phyloP scores from a whole-genome alignment of 192 early-diverging fungal genomes.

The Entrophospora sp. region DNA sequence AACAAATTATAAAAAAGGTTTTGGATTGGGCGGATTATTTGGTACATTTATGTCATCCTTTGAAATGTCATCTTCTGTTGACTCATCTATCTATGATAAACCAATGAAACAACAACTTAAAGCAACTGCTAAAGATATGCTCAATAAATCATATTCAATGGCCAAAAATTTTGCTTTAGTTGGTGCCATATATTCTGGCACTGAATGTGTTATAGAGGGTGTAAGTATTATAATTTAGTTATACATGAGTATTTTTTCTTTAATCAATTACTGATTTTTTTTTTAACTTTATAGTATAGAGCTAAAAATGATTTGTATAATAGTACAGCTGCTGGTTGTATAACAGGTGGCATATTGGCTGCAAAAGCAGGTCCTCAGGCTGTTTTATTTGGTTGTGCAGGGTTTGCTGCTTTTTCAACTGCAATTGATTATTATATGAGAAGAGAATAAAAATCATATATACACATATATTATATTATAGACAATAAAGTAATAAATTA shows the following conservation, averaged over 20 bases:
- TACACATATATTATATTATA: not conserved
- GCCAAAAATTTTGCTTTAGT: slow-evolving; percentile 94
- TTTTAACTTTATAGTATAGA: slow-evolving; percentile 48
- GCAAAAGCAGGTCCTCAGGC: slow-evolving; percentile 68
- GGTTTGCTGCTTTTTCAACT: slow-evolving; percentile 90
- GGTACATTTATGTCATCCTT: slow-evolving; percentile 89
- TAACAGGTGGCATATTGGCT: slow-evolving; percentile 82
- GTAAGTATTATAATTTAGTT: slow-evolving; percentile 32
- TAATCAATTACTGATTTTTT: not conserved
- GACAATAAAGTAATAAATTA: no score
- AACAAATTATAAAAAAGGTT: slow-evolving; percentile 43
- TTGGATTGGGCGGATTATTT: slow-evolving; percentile 82
- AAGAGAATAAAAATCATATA: slow-evolving; percentile 27
- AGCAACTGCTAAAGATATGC: slow-evolving; percentile 85
- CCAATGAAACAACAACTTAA: slow-evolving; percentile 82
- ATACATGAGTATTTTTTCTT: not conserved
- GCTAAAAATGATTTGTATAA: slow-evolving; percentile 95
- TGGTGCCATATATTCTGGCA: slow-evolving; percentile 83
- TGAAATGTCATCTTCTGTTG: slow-evolving; percentile 71
- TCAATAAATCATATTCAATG: slow-evolving; percentile 60
- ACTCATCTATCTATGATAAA: slow-evolving; percentile 51
- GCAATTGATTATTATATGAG: slow-evolving; percentile 89
- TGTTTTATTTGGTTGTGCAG: slow-evolving; percentile 71
- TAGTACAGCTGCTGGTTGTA: slow-evolving; percentile 78
- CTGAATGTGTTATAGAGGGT: slow-evolving; percentile 92